Evolutionary conservation across 306 rosid species (phyloP).

Genomic region (Pyrus communis): DNA sequence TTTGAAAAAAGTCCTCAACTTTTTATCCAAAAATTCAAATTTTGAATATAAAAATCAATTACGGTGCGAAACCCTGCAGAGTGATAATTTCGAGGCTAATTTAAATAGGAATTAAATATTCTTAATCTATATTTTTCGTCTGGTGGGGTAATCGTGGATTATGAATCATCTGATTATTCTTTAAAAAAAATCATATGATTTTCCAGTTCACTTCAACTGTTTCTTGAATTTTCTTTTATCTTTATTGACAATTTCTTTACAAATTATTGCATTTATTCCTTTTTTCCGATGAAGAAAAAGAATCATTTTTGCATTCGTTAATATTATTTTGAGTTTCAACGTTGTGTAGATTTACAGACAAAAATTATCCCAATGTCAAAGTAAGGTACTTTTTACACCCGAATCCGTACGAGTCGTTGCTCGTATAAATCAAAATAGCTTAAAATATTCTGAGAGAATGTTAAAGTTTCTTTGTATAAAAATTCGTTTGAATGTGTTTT

Average conservation of each 20-base stretch:
- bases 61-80: background rate
- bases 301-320: too few species aligned
- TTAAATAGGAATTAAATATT: slow-evolving; percentile 3
- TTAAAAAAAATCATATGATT: too few species aligned
- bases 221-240: too few species aligned
- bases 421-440: too few species aligned
- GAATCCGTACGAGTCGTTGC: too few species aligned
- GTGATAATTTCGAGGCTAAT: background rate
- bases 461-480: too few species aligned
- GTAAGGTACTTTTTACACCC: too few species aligned
- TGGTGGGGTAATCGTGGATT: background rate
- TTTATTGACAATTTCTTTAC: background rate
- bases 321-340: background rate
- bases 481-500: too few species aligned
- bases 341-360: background rate
- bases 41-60: background rate
- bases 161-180: background rate
- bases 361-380: background rate
- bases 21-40: background rate
- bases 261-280: too few species aligned
- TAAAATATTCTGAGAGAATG: too few species aligned
- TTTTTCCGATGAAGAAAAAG: too few species aligned
- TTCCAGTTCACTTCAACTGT: too few species aligned
- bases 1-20: background rate
- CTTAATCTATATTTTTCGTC: background rate